Conservation (phyloP, 2,329 filamentous ascomycete species). For the Pestalotiopsis sp. region DNA sequence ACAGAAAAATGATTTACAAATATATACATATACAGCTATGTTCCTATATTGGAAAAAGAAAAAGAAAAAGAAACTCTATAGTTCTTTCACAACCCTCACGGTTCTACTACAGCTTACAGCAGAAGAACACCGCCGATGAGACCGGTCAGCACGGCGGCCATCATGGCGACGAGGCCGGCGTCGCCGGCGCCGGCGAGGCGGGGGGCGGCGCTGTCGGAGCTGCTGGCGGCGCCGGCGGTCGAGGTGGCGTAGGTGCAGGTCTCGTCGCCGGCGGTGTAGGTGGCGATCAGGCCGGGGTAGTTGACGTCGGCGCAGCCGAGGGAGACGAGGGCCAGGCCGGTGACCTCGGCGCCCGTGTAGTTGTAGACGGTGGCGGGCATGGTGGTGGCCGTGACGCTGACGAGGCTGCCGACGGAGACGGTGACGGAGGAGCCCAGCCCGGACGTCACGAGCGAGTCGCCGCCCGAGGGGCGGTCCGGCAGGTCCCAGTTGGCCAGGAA, state of each 20-base stretch:
- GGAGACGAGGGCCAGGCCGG: constrained; percentile 44
- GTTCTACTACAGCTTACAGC: background rate
- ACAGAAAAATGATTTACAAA: background rate
- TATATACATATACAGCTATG: background rate
- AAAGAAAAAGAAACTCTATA: background rate
- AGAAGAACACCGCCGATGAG: constrained; percentile 1
- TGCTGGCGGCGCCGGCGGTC: constrained; percentile 16
- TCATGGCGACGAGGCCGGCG: constrained; percentile 1
- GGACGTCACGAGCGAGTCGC: constrained; percentile 68
- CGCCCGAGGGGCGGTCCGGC: constrained; percentile 61
- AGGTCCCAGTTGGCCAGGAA: constrained; percentile 78
- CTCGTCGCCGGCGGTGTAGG: constrained; percentile 18
- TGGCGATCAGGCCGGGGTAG: constrained; percentile 18
- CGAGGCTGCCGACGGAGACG: constrained; percentile 56
- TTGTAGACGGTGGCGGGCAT: constrained; percentile 54
- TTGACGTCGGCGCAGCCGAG: constrained; percentile 13
- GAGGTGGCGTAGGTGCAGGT: constrained; percentile 19
- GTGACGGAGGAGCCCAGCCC: constrained; percentile 65
- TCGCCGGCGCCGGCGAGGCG: background rate
- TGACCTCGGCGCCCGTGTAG: constrained; percentile 41
- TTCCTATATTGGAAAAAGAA: background rate
- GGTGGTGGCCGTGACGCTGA: constrained; percentile 59
- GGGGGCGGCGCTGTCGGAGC: constrained; percentile 4
- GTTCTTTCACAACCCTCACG: background rate
- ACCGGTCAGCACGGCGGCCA: background rate